Evolutionary conservation across 2,329 filamentous ascomycete species (phyloP).

Genomic region (Botrytis aclada): DNA sequence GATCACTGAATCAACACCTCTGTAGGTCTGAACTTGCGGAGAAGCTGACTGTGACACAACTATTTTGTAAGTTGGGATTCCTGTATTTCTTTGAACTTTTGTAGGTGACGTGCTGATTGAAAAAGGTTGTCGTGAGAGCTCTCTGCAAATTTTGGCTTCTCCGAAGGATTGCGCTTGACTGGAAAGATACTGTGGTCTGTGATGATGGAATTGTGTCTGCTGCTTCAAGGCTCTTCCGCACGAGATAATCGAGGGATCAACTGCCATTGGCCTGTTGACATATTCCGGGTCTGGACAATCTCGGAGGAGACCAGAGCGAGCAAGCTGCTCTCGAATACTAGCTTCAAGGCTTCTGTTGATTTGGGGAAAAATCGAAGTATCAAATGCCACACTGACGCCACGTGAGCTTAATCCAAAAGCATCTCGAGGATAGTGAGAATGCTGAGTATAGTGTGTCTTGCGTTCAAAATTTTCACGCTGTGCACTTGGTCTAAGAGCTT

Average conservation of each 20-base stretch:
- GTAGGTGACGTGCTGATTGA: not conserved
- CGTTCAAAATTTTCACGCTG: not conserved
- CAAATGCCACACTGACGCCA: not conserved
- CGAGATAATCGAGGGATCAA: conserved; percentile 30
- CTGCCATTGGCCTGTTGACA: conserved; percentile 2
- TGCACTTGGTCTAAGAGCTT: not conserved
- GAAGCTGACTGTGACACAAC: not conserved
- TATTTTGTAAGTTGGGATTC: not conserved
- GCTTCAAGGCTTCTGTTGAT: conserved; percentile 15
- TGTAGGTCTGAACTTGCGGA: conserved; percentile 8
- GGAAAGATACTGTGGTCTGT: conserved; percentile 5
- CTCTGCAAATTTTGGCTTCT: not conserved
- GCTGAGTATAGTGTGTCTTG: not conserved
- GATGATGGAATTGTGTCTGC: not conserved
- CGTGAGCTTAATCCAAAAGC: not conserved
- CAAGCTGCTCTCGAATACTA: conserved; percentile 15
- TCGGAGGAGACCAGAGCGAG: conserved; percentile 15
- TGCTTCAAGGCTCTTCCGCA: conserved; percentile 20
- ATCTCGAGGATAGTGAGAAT: not conserved
- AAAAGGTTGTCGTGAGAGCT: not conserved
- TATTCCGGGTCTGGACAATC: conserved; percentile 19
- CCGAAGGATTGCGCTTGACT: not conserved
- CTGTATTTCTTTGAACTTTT: not conserved
- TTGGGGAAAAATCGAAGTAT: not conserved
- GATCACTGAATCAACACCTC: conserved; percentile 12